Evolutionary conservation across 768 basidiomycete species (phyloP), one percentile per base, ranked within the genome.

Genomic region (Hydnum rufescens): DNA sequence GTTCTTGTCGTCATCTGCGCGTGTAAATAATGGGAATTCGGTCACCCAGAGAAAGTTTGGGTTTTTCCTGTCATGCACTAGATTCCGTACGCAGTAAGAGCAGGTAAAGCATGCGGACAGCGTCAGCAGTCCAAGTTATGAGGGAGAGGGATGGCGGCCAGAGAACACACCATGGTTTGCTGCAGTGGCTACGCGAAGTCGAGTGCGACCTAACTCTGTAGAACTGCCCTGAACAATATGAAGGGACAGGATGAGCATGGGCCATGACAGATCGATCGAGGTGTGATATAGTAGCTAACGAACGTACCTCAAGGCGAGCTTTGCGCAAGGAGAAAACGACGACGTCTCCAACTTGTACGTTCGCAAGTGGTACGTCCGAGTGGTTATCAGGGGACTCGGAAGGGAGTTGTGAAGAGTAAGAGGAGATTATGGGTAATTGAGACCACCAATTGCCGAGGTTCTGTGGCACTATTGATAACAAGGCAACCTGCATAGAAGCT

Each of bases 41-140:
- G 88, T 93, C 51, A 96, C 76, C 92, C 92, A 96, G 19, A 92
- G 71, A 65, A 96, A 92, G 64, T 86, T 81, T n/a, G 47, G 86
- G 86, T 25, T 66, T 65, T 28, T 69, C 51, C 2, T 78, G 66
- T 6, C 80, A 70, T 4, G 31, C 5, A 25, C 8, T 19, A 39
- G 19, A 39, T 39, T 39, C 36, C 8, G n/a, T n/a, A n/a, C n/a
- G n/a, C n/a, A n/a, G n/a, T n/a, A n/a, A n/a, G n/a, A n/a, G 34
- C 34, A 8, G 19, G 34, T 39, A 39, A 39, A 47, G 16, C 13
- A 8, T 13, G 6, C 44, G 16, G 23, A 13, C 8, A 47, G 25
- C 44, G 13, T 47, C 44, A 47, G 44, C 6, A 26, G 19, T 39
- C 34, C 44, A 26, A 47, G 25, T 19, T 53, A 8, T 5, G 18